Percentiles rank a stretch among this genome's conserved stretches.
Conservation (phyloP, 2,329 filamentous ascomycete genomes). For the Leptosphaerulina australis region DNA sequence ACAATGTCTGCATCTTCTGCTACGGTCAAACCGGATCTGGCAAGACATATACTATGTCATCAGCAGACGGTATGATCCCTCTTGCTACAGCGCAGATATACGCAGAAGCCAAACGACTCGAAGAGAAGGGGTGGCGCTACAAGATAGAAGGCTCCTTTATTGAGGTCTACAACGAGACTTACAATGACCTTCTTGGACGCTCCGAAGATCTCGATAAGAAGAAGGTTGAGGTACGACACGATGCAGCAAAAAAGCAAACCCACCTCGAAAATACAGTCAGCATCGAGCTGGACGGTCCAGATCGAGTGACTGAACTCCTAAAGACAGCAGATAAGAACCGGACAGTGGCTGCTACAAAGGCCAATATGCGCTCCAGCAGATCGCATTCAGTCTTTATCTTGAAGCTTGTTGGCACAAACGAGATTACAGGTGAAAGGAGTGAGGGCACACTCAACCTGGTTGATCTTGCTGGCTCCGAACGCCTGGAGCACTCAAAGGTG, state of each 20-base stretch:
- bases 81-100: constrained; percentile 93
- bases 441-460: constrained; percentile 96
- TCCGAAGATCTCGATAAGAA: constrained; percentile 75
- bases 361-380: constrained; percentile 91
- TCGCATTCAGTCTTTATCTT: constrained; percentile 97
- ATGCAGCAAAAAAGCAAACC: constrained; percentile 80
- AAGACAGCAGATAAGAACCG: constrained; percentile 82
- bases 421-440: constrained; percentile 78
- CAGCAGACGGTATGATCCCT: constrained; percentile 94
- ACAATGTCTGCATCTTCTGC: constrained; percentile 98
- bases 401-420: constrained; percentile 69
- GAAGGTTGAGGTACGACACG: constrained; percentile 89
- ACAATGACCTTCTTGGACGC: constrained; percentile 84
- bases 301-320: constrained; percentile 80
- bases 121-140: constrained; percentile 93
- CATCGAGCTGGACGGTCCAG: constrained; percentile 76
- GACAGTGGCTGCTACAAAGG: constrained; percentile 94
- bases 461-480: constrained; percentile 90
- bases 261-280: constrained; percentile 79
- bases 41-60: constrained; percentile 97
- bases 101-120: constrained; percentile 78
- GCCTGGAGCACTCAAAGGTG: constrained; percentile 83
- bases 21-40: constrained; percentile 97
- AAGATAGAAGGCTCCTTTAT: constrained; percentile 94
- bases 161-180: constrained; percentile 97